Evolutionary conservation across 208 protist genomes (phyloP), one percentile per base, ranked within the genome.

Genomic region (Trypanosoma theileri): DNA sequence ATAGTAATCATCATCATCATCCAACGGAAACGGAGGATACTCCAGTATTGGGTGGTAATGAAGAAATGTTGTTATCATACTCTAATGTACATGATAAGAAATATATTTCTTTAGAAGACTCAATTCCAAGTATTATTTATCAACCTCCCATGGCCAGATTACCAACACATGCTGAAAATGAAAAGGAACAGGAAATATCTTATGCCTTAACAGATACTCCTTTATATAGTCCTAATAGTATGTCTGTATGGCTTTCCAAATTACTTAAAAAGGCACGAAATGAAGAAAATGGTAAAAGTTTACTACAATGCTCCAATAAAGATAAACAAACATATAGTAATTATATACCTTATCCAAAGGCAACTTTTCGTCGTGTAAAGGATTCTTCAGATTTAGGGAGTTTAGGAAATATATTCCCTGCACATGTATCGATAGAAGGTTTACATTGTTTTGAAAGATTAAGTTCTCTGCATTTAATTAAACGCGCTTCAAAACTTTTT

Each of bases 391-490:
- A 1, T 3, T 9, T 1, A 31, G 3, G 0, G 0, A 1, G 35
- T 2, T 52, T 61, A 13, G 60, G 50, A 19, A 76, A 54, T 57
- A 58, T 59, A 9, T 77, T 77, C 59, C 42, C 45, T 31, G 1
- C 42, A 56, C 28, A 28, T 35, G 16, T 14, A 10, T 44, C 31
- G 40, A 26, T 28, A 46, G 46, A 68, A 31, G 40, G 7, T 17
- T 41, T 77, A 28, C 17, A 28, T n/a, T 28, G 16, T 31, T 59
- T 77, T 51, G 63, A 70, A 40, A n/a, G 22, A 44, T 7, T 64
- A 45, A 19, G 45, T 16, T 69, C 72, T 17, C n/a, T 40, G 26
- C 72, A 77, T 35, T 57, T 77, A 46, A 68, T 75, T 44, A 68
- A 65, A 26, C 70, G 70, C 53, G 57, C 56, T 16, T 68, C 70